These are phyloP conservation scores for Podaxis mareebaensis DNA, from an alignment of 768 basidiomycete genomes.

Conservation along the genomic window DNA sequence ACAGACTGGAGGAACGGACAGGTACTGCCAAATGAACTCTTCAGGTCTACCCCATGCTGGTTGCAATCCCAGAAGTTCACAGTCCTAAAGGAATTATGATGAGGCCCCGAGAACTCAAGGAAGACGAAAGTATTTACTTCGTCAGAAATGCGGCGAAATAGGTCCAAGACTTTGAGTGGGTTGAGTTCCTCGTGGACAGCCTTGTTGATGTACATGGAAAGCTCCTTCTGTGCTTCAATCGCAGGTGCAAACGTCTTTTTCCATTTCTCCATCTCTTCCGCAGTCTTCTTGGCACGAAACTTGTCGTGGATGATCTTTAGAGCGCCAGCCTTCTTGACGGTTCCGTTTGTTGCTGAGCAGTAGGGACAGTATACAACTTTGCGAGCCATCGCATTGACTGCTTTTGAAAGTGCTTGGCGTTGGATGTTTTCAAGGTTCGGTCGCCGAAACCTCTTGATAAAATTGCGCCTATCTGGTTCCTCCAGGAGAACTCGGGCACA, in stretches of 20 bases:
- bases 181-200: slow-evolving; percentile 93
- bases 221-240: slow-evolving; percentile 83
- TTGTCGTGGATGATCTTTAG: slow-evolving; percentile 98
- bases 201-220: slow-evolving; percentile 82
- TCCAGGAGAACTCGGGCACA: slow-evolving; percentile 91
- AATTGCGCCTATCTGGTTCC: slow-evolving; percentile 81
- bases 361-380: slow-evolving; percentile 93
- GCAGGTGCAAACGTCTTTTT: slow-evolving; percentile 81
- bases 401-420: slow-evolving; percentile 77
- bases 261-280: slow-evolving; percentile 86
- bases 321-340: slow-evolving; percentile 93
- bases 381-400: slow-evolving; percentile 82
- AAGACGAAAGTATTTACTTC: slow-evolving; percentile 53
- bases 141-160: slow-evolving; percentile 90
- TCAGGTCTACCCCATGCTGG: slow-evolving; percentile 91
- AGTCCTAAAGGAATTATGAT: slow-evolving; percentile 58
- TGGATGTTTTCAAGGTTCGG: slow-evolving; percentile 92
- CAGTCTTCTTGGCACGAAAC: slow-evolving; percentile 91
- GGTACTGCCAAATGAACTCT: slow-evolving; percentile 98
- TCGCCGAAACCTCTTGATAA: slow-evolving; percentile 87
- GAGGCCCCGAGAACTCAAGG: not conserved
- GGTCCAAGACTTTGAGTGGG: slow-evolving; percentile 87
- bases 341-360: slow-evolving; percentile 91
- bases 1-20: slow-evolving; percentile 96
- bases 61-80: slow-evolving; percentile 89